These are phyloP conservation scores for Ganoderma lucidum DNA, from an alignment of 1,284 basidiomycete species.

Conservation along the genomic window DNA sequence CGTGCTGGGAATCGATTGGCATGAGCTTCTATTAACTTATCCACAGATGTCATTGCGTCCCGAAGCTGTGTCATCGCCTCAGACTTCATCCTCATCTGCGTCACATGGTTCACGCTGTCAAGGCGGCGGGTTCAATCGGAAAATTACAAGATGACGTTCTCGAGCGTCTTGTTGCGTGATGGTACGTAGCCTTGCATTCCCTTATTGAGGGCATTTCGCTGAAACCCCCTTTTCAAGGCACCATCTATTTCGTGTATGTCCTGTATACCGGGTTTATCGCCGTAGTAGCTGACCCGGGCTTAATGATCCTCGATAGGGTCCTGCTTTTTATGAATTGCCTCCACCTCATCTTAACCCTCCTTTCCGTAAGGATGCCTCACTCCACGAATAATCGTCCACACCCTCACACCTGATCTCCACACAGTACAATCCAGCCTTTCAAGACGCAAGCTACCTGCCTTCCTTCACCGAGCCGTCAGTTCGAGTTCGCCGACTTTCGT, in stretches of 20 bases:
- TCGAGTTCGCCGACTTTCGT: background rate
- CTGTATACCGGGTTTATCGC: background rate
- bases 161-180: background rate
- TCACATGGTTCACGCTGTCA: background rate
- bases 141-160: background rate
- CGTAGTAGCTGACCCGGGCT: no score
- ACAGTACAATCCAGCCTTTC: background rate
- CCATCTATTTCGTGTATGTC: background rate
- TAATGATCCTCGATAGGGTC: background rate
- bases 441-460: conserved; percentile 3
- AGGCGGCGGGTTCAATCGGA: background rate
- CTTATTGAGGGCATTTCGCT: background rate
- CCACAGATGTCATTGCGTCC: background rate
- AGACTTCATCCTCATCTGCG: background rate
- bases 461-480: conserved; percentile 1
- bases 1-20: no score
- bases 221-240: background rate
- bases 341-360: background rate
- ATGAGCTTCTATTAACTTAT: background rate
- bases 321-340: background rate
- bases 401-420: background rate
- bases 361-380: background rate
- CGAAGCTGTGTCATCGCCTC: background rate
- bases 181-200: background rate
- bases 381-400: background rate